Evolutionary conservation across 1,284 basidiomycete species (phyloP), one percentile per base, ranked within the genome.

Genomic region (Meripilus lineatus): DNA sequence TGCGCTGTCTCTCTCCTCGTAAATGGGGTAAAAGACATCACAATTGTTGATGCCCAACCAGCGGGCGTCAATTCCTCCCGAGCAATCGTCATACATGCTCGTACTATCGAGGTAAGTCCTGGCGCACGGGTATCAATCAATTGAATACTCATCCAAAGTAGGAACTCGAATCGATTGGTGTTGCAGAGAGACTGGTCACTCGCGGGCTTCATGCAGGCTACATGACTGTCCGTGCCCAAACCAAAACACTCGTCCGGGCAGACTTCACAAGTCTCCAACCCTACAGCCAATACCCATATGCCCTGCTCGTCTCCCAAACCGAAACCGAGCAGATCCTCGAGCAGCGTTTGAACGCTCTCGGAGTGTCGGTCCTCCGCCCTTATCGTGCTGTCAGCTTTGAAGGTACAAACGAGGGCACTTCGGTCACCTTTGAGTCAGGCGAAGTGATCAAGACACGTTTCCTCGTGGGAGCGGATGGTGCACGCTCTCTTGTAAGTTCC

Each of bases 381-480:
- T 61, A 61, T 47, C 68, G 61, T 43, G 68, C 61, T 6, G 50
- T 55, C 5, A 46, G 44, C 32, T 48, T 65, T 42, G 52, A 50
- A 34, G 41, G 47, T 18, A 54, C 40, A 43, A 15, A 40, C 8
- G 47, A 45, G n/a, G 49, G 28, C 45, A 38, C n/a, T 26, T 37
- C 37, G n/a, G 23, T 51, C 3, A 53, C 71, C 0, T 78, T 81
- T 44, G 73, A 78, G 22, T 66, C 68, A 23, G 75, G 75, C 1
- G 62, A 66, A 42, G 56, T 61, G 5, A 58, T 79, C 25, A 66
- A 58, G 0, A 61, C 76, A 7, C 65, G 62, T 23, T 75, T 74
- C 50, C 68, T 79, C 1, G 52, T 80, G 18, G 76, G 73, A 30
- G 76, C 78, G 6, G 76, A 81, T 55, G 78, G 78, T 17, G 63